Percentiles rank a stretch among this genome's conserved stretches.
phyloP scores from a whole-genome alignment of 1,284 basidiomycete genomes.

The Crepidotus sp. region DNA sequence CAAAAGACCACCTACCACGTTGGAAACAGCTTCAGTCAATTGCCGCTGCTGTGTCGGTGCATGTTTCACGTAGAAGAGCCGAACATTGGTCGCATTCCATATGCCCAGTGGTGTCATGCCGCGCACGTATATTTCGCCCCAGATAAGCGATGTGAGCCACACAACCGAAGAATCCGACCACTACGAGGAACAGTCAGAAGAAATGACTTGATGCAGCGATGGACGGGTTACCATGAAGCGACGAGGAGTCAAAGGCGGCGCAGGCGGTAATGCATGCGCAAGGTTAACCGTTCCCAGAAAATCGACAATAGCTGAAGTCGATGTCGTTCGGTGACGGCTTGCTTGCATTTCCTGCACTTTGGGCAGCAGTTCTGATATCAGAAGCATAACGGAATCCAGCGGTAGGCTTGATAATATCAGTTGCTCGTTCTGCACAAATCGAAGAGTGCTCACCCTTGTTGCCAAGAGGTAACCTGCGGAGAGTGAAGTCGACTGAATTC shows the following conservation, averaged over 20 bases:
- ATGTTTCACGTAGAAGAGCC: constrained; percentile 85
- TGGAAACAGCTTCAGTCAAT: constrained; percentile 66
- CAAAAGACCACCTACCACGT: constrained; percentile 61
- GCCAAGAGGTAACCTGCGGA: constrained; percentile 67
- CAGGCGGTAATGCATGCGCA: constrained; percentile 61
- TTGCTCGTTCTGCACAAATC: background rate
- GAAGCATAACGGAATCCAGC: constrained; percentile 75
- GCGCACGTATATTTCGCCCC: constrained; percentile 91
- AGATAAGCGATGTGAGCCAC: constrained; percentile 85
- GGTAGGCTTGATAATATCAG: constrained; percentile 48
- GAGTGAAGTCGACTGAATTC: background rate
- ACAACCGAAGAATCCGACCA: constrained; percentile 85
- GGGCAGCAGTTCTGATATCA: constrained; percentile 79
- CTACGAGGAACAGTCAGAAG: constrained; percentile 32
- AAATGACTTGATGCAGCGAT: background rate
- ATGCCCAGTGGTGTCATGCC: constrained; percentile 76
- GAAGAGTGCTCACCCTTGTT: constrained; percentile 56
- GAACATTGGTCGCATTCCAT: constrained; percentile 82
- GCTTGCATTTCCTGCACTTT: constrained; percentile 78
- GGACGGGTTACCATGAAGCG: constrained; percentile 56
- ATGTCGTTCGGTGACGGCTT: constrained; percentile 52
- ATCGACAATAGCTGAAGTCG: constrained; percentile 59
- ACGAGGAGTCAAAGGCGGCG: constrained; percentile 56
- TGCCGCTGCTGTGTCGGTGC: constrained; percentile 59
- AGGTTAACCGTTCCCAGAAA: constrained; percentile 59